Base-by-base conservation (phyloP, 139 green algal species). In the Auxenochlorella protothecoides region DNA sequence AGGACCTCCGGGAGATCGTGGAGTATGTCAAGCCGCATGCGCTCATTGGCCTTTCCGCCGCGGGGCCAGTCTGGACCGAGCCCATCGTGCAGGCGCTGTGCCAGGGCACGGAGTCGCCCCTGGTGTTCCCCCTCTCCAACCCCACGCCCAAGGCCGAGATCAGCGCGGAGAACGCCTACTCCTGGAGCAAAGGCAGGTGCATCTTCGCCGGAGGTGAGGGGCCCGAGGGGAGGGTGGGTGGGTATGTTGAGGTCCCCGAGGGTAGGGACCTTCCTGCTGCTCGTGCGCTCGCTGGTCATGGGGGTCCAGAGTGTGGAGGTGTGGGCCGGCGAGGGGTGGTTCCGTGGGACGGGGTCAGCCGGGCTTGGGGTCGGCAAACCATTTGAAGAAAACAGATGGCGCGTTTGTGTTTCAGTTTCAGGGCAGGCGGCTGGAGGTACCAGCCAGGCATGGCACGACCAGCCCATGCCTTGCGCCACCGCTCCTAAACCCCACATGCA, bases 101-200 rank as follows among this genome's bases (percentile, higher is more conserved):
- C 51, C 62, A 68, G 66, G 76, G 74, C 71, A 73, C 72, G 59
- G 66, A 87, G 53, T 78, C 76, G 53, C 92, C 92, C 7, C 76
- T 97, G 70, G 85, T 96, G 66, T 92, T 96, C 77, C 85, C 90
- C 53, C 82, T 96, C 13, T 94, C 88, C 72, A 96, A 96, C 78
- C 90, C 90, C 11, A 96, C 89, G 6, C 71, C 59, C 67, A 88
- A 90, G 74, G 73, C 89, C 3, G 92, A 97, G 84, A 92, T 89
- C 89, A 96, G 89, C 14, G 87, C 85, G 5, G 79, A 90, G 81
- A 76, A 97, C 10, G 81, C 81, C 0, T 78, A 68, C 62, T n/a
- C 77, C 15, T 82, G 68, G 72, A 90, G 64, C 10, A 72, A 83
- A 16, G 89, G 85, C 63, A 74, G 80, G 11, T 86, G 89, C 54